Base-by-base conservation (phyloP, 305 asterid genomes). In the Lippia alba region DNA sequence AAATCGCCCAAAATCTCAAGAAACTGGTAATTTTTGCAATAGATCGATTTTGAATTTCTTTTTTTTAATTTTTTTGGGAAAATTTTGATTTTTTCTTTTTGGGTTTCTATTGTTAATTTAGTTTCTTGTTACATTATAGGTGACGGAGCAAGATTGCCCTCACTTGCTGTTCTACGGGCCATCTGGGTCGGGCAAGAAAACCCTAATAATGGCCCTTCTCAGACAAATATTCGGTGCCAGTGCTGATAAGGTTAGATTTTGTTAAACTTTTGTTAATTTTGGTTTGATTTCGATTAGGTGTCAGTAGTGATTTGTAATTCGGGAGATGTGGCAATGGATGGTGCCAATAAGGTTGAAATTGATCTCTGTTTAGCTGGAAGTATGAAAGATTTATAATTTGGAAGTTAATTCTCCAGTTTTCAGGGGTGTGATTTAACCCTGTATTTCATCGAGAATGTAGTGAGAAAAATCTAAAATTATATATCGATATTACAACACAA, bases 141-240 rank as follows among this genome's bases (percentile, higher is more conserved):
- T 90, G 61, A 78, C 91, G 18, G 96, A 90, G 85, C 96, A 90
- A 78, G 97, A 91, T 85, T 94, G 99, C 36, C 97, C 99, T 41
- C 99, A 91, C 83, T 76, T 94, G 70, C 91, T 91, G 56, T 94
- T 94, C 86, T 90, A 91, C 59, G 99, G 97, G 53, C 99, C 99
- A n/a, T 80, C 97, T 14, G 97, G 99, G 67, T 83, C 99, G 53
- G 99, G 99, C 58, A 94, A 94, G 77, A 94, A 94, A 84, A 94
- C 99, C 88, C 96, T 91, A 76, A 87, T 91, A 19, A 91, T 91
- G 97, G 97, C 99, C 66, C 96, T 94, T 75, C 96, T 91, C 74
- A 78, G 97, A 56, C 94, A 94, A 79, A 88, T 94, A 69, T 91
- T 94, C 75, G 99, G 99, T 60, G 64, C 97, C 53, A 83, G 96